Evolutionary conservation across 2,329 filamentous ascomycete species (phyloP), one percentile per base, ranked within the genome.

Genomic region (Celoporthe dispersa): DNA sequence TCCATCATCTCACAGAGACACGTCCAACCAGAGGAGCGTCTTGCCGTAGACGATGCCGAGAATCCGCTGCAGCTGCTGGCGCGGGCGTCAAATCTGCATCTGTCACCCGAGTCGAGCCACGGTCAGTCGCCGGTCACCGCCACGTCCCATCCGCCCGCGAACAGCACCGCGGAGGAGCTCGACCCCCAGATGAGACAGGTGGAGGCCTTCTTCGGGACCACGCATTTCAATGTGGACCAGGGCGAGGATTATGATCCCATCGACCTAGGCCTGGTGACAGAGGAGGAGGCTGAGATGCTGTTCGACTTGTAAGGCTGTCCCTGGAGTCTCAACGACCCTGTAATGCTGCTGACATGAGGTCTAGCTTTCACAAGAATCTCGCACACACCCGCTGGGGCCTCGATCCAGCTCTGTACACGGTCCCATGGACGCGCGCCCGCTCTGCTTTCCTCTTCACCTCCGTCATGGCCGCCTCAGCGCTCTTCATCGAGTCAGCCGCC

Each of bases 381-480:
- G 88, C 91, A 1, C 91, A 93, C 77, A 93, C 91, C 0, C 82
- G 91, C 77, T 93, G 91, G 91, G 91, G 91, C 0, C 86, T 93
- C 11, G 91, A 93, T 73, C 89, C 90, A 1, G 77, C 86, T 19
- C 81, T 93, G 5, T 91, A 93, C 74, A 92, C 87, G 0, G 82
- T 88, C 25, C 79, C 84, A 0, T 93, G 92, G 74, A 89, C 91
- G 2, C 88, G 90, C 22, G 84, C 85, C 1, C 87, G 90, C 63
- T 93, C 91, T 0, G 86, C 90, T 1, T 93, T 93, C 75, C 82
- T 93, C 1, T 90, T 92, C 74, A 93, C 91, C 0, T 92, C 91
- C 1, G 88, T 93, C 64, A 84, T 92, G 74, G 88, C 91, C 1
- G 88, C 89, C 3, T 90, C 91, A 1, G 88, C 91, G 0, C 82